Conservation (phyloP, 305 asterid genomes). For the Solanum hybrid region DNA sequence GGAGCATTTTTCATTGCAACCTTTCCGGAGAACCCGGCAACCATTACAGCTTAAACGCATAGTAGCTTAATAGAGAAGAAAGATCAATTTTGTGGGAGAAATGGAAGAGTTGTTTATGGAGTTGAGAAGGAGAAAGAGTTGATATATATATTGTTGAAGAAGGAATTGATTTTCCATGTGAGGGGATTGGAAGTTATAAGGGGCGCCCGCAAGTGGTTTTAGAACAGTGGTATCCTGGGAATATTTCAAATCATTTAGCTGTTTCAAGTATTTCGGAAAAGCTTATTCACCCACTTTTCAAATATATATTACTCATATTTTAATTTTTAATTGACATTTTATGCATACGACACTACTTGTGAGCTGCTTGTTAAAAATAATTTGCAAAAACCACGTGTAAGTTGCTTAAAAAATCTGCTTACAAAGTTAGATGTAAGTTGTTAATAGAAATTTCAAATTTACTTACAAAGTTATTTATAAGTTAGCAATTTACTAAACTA, state of each 20-base stretch:
- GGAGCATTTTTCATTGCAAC: conserved; percentile 24
- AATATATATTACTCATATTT: neutral
- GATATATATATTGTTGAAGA: neutral
- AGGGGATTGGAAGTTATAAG: neutral
- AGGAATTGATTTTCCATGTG: neutral
- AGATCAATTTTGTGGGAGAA: neutral
- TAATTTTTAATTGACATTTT: too few species aligned
- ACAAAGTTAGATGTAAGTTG: too few species aligned
- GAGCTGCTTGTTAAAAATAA: neutral
- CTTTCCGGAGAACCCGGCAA: conserved; percentile 33
- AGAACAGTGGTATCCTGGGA: conserved; percentile 13
- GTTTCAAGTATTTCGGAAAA: conserved; percentile 8
- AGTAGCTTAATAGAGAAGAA: neutral
- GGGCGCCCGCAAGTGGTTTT: conserved; percentile 30
- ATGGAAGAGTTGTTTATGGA: neutral
- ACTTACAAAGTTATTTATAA: neutral
- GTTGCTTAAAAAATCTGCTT: too few species aligned
- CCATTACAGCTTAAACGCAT: conserved; percentile 40
- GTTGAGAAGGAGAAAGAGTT: neutral
- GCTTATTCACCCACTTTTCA: neutral
- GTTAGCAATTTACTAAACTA: neutral
- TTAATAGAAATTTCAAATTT: too few species aligned
- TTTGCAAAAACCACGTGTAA: too few species aligned
- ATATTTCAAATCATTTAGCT: neutral
- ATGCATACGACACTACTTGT: neutral